Conservation (phyloP, 495 filamentous ascomycete genomes). For the Penicillium angulare region DNA sequence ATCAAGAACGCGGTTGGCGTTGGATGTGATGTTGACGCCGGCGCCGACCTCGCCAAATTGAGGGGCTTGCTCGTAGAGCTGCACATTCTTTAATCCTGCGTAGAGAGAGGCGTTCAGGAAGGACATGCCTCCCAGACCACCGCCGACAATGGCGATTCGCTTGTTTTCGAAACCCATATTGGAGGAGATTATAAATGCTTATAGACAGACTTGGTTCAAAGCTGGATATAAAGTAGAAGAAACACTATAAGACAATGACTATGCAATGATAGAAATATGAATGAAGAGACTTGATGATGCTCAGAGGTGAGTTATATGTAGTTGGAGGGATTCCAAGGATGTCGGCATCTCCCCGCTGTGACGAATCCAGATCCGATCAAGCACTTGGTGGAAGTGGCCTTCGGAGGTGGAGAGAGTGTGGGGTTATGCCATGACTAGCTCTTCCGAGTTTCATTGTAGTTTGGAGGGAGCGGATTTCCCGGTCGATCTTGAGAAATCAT, state of each 20-base stretch:
- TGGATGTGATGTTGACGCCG: constrained; percentile 47
- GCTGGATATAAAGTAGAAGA: not conserved
- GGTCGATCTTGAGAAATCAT: constrained; percentile 1
- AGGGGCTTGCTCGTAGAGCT: constrained; percentile 50
- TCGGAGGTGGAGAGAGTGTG: constrained; percentile 27
- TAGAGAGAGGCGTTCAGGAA: constrained; percentile 45
- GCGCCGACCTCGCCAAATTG: constrained; percentile 56
- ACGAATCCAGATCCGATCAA: constrained; percentile 19
- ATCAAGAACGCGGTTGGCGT: constrained; percentile 29
- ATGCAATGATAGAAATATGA: no score
- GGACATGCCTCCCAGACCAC: constrained; percentile 55
- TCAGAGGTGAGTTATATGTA: constrained; percentile 11
- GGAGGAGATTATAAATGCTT: not conserved
- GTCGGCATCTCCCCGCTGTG: constrained; percentile 14
- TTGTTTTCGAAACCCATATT: constrained; percentile 33
- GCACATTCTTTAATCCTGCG: constrained; percentile 49
- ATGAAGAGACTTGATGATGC: not conserved
- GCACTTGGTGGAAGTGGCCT: constrained; percentile 10
- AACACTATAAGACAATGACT: no score
- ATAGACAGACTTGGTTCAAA: not conserved
- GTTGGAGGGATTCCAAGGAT: not conserved
- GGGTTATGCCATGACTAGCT: constrained; percentile 3
- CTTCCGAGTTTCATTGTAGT: constrained; percentile 10
- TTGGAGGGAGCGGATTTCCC: constrained; percentile 11
- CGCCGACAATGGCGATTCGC: constrained; percentile 55